Evolutionary conservation across 805 yeast species (phyloP), one percentile per base, ranked within the genome.

Genomic region (Phaffomyces antillensis): DNA sequence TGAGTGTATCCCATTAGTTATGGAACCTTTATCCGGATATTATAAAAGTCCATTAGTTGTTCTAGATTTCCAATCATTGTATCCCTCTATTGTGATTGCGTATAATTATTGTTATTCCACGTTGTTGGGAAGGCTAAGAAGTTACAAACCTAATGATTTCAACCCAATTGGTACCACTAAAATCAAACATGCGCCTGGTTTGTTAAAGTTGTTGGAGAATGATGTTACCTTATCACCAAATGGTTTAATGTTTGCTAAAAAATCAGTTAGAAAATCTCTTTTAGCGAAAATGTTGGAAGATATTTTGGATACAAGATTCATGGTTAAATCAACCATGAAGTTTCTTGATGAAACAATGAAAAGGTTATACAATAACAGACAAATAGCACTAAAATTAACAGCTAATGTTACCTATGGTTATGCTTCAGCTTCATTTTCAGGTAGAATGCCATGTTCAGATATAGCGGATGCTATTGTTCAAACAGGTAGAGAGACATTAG

Each of bases 341-440:
- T 62, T 67, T 37, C 51, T 78, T 13, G 82, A 78, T 40, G 77
- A 75, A 41, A 56, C 40, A 2, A 42, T 81, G 42, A 68, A 69
- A 30, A 75, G 76, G 44, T 64, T 85, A 5, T 76, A 84, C 57
- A 77, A 86, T 55, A 83, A 85, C 46, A 70, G 91, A 44, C 99
- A 93, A 54, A 61, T 86, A 36, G 98, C 96, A 0, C 67, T 93
- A 50, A 93, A 93, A 58, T 67, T 91, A 40, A 81, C 89, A 37
- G 97, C 99, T 1, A 90, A 89, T 62, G 99, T 93, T 9, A 91
- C 96, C 0, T 93, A 93, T 65, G 99, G 99, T 0, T 93, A 93
- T 59, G 75, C 97, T 0, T 84, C 96, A 1, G 99, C 99, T 0
- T 79, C 96, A 0, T 93, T 84, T 58, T 87, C 96, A 9, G 99